phyloP scores from a whole-genome alignment of 2,329 filamentous ascomycete species.

The Fusarium sp. region DNA sequence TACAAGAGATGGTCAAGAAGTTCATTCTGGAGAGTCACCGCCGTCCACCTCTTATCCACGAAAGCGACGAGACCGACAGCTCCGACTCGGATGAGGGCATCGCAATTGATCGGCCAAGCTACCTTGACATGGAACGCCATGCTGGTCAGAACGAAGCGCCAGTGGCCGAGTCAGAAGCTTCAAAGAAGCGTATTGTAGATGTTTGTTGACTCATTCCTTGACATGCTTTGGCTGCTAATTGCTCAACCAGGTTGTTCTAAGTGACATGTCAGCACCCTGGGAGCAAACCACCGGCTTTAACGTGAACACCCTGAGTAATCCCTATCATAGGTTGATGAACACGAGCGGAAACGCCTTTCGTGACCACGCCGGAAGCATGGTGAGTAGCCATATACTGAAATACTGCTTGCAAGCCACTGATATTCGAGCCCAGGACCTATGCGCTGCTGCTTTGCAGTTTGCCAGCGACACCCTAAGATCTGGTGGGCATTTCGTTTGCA shows the following conservation, averaged over 20 bases:
- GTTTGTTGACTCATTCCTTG: slow-evolving; percentile 54
- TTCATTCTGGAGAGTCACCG: slow-evolving; percentile 74
- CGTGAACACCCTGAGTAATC: slow-evolving; percentile 93
- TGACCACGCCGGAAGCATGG: slow-evolving; percentile 96
- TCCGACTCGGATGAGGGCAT: slow-evolving; percentile 41
- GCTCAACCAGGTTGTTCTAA: slow-evolving; percentile 78
- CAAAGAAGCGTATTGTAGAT: slow-evolving; percentile 73
- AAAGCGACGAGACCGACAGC: slow-evolving; percentile 6
- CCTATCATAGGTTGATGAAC: slow-evolving; percentile 99
- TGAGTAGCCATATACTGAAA: slow-evolving; percentile 59
- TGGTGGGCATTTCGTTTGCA: slow-evolving; percentile 94
- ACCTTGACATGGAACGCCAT: slow-evolving; percentile 74
- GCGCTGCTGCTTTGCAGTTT: slow-evolving; percentile 85
- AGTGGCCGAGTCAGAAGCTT: slow-evolving; percentile 24
- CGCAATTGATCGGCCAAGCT: slow-evolving; percentile 64
- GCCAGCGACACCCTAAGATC: slow-evolving; percentile 83
- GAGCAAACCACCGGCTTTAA: slow-evolving; percentile 81
- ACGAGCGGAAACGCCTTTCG: slow-evolving; percentile 88
- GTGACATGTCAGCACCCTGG: slow-evolving; percentile 99
- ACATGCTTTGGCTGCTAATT: slow-evolving; percentile 30
- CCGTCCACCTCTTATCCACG: slow-evolving; percentile 20
- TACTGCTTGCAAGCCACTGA: background rate
- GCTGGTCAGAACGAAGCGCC: slow-evolving; percentile 15
- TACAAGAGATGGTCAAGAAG: slow-evolving; percentile 81
- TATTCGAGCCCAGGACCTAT: slow-evolving; percentile 77